phyloP scores from a whole-genome alignment of 345 rosid species.

The Eutrema japonicum region DNA sequence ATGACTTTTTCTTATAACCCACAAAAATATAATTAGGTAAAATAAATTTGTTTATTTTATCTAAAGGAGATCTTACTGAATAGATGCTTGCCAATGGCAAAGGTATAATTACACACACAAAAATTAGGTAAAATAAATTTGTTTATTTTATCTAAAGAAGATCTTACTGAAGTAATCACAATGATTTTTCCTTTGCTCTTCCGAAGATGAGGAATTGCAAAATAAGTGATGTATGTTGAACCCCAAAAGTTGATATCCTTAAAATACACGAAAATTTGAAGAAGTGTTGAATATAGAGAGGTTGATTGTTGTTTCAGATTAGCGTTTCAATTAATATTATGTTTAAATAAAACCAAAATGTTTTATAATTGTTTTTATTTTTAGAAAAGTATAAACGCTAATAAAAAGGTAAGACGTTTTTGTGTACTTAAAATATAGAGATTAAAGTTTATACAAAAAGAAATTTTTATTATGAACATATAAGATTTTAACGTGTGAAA shows the following conservation, averaged over 20 bases:
- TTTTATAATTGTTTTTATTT: neutral
- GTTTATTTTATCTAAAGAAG: neutral
- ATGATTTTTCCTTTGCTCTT: slow-evolving; percentile 56
- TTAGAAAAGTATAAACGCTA: no score
- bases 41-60: no score
- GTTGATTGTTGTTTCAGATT: neutral
- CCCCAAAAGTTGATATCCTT: slow-evolving; percentile 59
- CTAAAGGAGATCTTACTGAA: slow-evolving; percentile 37
- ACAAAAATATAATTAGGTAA: neutral
- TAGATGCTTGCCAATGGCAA: slow-evolving; percentile 44
- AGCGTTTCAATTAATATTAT: neutral
- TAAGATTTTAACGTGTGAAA: no score
- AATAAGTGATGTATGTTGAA: slow-evolving; percentile 45
- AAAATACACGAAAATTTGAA: neutral
- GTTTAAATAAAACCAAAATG: neutral
- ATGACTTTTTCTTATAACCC: neutral
- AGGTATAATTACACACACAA: no score
- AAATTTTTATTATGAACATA: no score
- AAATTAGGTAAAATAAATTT: no score
- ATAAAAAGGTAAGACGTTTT: no score
- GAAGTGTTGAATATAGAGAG: neutral
- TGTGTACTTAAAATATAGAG: no score
- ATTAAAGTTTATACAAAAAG: no score
- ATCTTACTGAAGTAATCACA: slow-evolving; percentile 48
- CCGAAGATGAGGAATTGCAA: slow-evolving; percentile 55